Base-by-base conservation (phyloP, 1,284 basidiomycete species). In the Pascua guehoae region DNA sequence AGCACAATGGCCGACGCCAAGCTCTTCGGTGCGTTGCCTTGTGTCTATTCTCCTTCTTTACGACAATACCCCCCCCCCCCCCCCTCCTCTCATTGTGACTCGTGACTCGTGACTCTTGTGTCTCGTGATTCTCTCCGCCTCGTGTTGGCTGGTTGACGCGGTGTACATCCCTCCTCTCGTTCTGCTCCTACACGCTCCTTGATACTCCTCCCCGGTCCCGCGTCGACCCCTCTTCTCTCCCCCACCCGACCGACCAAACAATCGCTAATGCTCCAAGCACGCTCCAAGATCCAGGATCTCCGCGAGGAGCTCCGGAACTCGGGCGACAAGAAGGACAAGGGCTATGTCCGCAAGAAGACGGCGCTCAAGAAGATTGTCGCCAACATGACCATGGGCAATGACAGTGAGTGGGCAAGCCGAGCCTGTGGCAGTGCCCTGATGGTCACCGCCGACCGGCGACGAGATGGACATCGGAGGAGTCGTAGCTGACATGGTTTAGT, bases 301-400 rank as follows among this genome's bases (percentile, higher is more conserved):
- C 69, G 78, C 44, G 73, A 88, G 61, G 93, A 96, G 77, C 82
- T 97, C 48, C 89, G 91, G 73, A 88, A 88, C 55, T 87, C 91
- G 8, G 89, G 91, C 72, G 78, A 79, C 63, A 82, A 86, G 61
- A 92, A 92, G 78, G 93, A 97, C 82, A 97, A 96, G 83, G 93
- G 92, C 68, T 96, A 85, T 65, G 79, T 84, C 64, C 91, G 91
- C 78, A 84, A 91, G 66, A 95, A 92, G 83, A 91, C 84, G 0
- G 88, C 89, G 18, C 79, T 97, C 69, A 97, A 97, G 84, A 94
- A 94, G 81, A 88, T 97, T 65, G 91, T 95, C 68, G 92, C 92
- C 47, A 92, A 91, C 65, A 95, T 95, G 92, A 95, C 91, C 1
- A 90, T 96, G 70, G 91, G 91, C 56, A 96, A 95, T 84, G 92